Evolutionary conservation across 2,329 filamentous ascomycete genomes (phyloP).

Genomic region (Magnaporthales sp.): DNA sequence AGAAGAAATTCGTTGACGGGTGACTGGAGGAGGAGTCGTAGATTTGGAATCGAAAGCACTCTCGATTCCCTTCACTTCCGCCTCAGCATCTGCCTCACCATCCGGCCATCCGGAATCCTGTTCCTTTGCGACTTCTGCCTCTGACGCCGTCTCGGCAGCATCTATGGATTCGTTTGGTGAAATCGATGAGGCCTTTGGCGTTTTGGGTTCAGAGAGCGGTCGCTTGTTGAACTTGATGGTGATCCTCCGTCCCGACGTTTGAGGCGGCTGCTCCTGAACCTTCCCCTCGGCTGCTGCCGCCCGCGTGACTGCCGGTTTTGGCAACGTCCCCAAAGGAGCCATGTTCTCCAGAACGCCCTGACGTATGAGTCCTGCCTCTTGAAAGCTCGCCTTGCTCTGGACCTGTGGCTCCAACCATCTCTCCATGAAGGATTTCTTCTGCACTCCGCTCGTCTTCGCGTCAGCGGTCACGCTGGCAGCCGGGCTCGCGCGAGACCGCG

Average conservation of each 20-base stretch:
- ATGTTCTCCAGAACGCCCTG: constrained; percentile 76
- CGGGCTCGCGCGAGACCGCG: not conserved
- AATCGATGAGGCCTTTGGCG: not conserved
- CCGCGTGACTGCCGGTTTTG: constrained; percentile 48
- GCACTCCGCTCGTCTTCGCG: constrained; percentile 11
- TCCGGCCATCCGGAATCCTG: not conserved
- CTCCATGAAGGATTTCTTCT: constrained; percentile 41
- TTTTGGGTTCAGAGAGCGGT: not conserved
- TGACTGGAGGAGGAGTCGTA: not conserved
- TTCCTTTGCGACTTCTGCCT: not conserved
- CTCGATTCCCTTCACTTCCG: not conserved
- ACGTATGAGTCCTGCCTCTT: constrained; percentile 66
- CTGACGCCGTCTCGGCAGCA: not conserved
- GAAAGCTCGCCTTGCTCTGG: constrained; percentile 61
- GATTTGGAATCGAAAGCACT: not conserved
- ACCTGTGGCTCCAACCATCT: constrained; percentile 47
- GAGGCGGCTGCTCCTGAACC: constrained; percentile 15
- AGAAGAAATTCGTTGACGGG: not conserved
- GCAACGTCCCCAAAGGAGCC: constrained; percentile 69
- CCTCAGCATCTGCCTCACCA: not conserved
- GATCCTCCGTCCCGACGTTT: not conserved
- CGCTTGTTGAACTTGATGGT: constrained; percentile 1
- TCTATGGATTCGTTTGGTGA: not conserved
- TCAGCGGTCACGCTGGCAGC: not conserved
- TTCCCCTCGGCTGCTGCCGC: constrained; percentile 27